Conservation (phyloP, 768 basidiomycete species). For the Boletus sp. region DNA sequence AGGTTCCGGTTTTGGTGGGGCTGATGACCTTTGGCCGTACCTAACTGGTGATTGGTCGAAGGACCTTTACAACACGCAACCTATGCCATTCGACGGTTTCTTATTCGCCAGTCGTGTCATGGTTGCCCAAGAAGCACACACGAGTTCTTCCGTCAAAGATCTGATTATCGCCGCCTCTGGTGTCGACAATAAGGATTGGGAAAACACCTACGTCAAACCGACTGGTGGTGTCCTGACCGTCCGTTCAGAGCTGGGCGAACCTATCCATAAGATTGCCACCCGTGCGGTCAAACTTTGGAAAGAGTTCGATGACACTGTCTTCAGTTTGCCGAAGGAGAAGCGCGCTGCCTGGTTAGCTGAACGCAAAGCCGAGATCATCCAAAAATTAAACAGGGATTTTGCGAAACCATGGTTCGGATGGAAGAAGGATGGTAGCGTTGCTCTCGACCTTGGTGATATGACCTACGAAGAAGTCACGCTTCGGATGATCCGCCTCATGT, state of each 20-base stretch:
- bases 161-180: conserved; percentile 94
- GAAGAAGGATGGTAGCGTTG: conserved; percentile 88
- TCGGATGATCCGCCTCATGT: conserved; percentile 93
- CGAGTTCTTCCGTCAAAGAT: conserved; percentile 91
- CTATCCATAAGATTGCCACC: conserved; percentile 98
- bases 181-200: conserved; percentile 88
- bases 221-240: conserved; percentile 97
- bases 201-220: conserved; percentile 90
- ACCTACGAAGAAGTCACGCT: conserved; percentile 96
- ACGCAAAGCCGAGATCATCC: conserved; percentile 86
- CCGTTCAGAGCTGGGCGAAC: conserved; percentile 95
- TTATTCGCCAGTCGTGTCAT: conserved; percentile 96
- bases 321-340: conserved; percentile 96
- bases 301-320: conserved; percentile 96
- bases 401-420: conserved; percentile 96
- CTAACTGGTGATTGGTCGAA: conserved; percentile 95
- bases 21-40: conserved; percentile 96
- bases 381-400: conserved; percentile 92
- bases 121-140: conserved; percentile 99
- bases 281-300: conserved; percentile 98
- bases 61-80: conserved; percentile 75
- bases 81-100: conserved; percentile 99
- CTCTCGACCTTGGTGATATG: conserved; percentile 91
- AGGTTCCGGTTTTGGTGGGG: conserved; percentile 95
- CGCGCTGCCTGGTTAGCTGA: conserved; percentile 83